These are phyloP conservation scores for Geoglossum cookeanum DNA, from an alignment of 2,329 filamentous ascomycete genomes.

Conservation along the genomic window DNA sequence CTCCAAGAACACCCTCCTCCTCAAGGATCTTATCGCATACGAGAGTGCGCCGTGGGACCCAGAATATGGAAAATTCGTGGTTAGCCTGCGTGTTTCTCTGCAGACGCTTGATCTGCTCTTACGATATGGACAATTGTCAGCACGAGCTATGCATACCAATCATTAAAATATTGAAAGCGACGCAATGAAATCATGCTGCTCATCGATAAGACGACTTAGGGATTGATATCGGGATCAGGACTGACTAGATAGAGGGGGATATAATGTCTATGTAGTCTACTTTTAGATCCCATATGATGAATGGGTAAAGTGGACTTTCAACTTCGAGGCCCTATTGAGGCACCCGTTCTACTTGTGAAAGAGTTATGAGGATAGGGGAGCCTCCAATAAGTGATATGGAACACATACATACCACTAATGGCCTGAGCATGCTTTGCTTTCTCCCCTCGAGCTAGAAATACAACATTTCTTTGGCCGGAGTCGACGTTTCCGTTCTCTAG, in stretches of 20 bases:
- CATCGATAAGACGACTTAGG: background rate
- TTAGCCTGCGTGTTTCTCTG: conserved; percentile 74
- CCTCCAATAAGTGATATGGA: conserved; percentile 7
- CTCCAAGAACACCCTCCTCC: conserved; percentile 79
- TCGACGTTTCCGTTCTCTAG: conserved; percentile 92
- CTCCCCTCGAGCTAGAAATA: conserved; percentile 85
- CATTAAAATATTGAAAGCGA: background rate
- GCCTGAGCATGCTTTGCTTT: conserved; percentile 64
- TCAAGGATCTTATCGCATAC: conserved; percentile 85
- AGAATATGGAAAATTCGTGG: conserved; percentile 94
- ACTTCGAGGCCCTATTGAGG: background rate
- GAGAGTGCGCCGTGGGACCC: conserved; percentile 80
- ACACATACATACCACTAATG: conserved; percentile 58
- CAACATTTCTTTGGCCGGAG: conserved; percentile 80
- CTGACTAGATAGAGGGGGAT: conserved; percentile 35
- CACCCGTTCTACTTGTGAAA: background rate
- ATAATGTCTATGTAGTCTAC: conserved; percentile 36
- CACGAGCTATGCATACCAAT: conserved; percentile 10
- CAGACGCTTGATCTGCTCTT: conserved; percentile 80
- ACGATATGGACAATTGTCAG: conserved; percentile 30
- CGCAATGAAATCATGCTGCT: conserved; percentile 1
- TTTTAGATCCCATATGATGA: conserved; percentile 31
- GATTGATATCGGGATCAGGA: conserved; percentile 34
- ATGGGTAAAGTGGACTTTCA: background rate
- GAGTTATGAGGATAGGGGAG: conserved; percentile 7